Evolutionary conservation across 768 basidiomycete species (phyloP), one percentile per base, ranked within the genome.

Genomic region (Tremella fuciformis): DNA sequence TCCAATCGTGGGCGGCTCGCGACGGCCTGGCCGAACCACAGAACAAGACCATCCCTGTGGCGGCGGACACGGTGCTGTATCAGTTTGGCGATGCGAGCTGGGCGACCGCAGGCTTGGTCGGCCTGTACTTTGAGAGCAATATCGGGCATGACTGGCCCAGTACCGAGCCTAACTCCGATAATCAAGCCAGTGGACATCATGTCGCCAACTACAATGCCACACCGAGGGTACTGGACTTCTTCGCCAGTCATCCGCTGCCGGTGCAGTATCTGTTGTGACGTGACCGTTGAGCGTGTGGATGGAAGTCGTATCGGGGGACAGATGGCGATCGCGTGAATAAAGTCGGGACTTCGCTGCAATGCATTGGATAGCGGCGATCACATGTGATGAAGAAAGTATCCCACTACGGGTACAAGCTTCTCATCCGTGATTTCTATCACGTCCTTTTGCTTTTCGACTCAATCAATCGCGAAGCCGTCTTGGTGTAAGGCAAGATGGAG

Each of bases 121-220:
- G 57, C 42, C 61, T 64, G 11, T 50, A 65, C 29, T 62, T 51
- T 9, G 58, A 66, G 1, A 37, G 47, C 15, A 63, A 62, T 13
- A 60, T 70, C 8, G 71, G 68, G 1, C 71, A 73, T 54, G 55
- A 59, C 13, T 73, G 71, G 71, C 71, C 71, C 2, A 65, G 66
- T 0, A 70, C 66, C 19, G 34, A 26, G 21, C 69, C 64, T 2
- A 48, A 70, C 38, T 69, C 70, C 40, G 15, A 44, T 8, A 58
- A 60, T 24, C 60, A 58, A 8, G 55, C 55, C 26, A 61, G 64
- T 8, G 64, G 64, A 25, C 48, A 63, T 25, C 56, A 57, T n/a
- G 62, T 62, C 18, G 53, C 41, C n/a, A 64, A 62, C 55, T 59
- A 67, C 44, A 51, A 64, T 15, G 64, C 66, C 6, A 18, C 26